Evolutionary conservation across 1,139 yeast genomes (phyloP).

Genomic region (Spathaspora jeffriesii): DNA sequence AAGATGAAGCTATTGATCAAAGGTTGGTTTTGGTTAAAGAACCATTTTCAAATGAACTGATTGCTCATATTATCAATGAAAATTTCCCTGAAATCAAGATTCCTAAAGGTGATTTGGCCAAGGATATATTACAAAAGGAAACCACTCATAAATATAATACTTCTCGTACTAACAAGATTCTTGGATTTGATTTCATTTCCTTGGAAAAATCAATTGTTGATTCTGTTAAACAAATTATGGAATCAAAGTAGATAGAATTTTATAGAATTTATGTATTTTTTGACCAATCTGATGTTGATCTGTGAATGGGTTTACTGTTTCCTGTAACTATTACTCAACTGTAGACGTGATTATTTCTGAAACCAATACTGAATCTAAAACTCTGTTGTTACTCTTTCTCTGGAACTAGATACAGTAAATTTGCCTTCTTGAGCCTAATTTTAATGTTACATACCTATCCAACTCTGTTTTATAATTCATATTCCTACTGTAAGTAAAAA

Average conservation of each 20-base stretch:
- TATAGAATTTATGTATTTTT: constrained; percentile 14
- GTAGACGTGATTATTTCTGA: too few relatives aligned
- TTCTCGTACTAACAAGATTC: not conserved
- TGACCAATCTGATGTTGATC: too few relatives aligned
- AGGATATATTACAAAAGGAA: not conserved
- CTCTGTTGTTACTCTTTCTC: too few relatives aligned
- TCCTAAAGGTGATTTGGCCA: not conserved
- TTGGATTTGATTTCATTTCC: not conserved
- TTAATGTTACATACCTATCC: too few relatives aligned
- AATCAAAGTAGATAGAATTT: not conserved
- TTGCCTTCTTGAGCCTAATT: too few relatives aligned
- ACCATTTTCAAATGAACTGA: not conserved
- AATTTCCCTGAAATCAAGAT: not conserved
- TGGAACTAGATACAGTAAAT: too few relatives aligned
- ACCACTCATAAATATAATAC: not conserved
- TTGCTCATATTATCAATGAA: not conserved
- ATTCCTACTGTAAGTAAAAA: too few relatives aligned
- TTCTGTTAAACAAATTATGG: not conserved
- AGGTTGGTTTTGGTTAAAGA: not conserved
- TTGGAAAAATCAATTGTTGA: not conserved
- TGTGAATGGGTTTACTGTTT: too few relatives aligned
- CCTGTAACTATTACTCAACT: too few relatives aligned
- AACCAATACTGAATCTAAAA: too few relatives aligned
- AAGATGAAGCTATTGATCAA: not conserved
- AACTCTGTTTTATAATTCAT: too few relatives aligned